Base-by-base conservation (phyloP, 345 rosid species). In the Rhizophora mangle region DNA sequence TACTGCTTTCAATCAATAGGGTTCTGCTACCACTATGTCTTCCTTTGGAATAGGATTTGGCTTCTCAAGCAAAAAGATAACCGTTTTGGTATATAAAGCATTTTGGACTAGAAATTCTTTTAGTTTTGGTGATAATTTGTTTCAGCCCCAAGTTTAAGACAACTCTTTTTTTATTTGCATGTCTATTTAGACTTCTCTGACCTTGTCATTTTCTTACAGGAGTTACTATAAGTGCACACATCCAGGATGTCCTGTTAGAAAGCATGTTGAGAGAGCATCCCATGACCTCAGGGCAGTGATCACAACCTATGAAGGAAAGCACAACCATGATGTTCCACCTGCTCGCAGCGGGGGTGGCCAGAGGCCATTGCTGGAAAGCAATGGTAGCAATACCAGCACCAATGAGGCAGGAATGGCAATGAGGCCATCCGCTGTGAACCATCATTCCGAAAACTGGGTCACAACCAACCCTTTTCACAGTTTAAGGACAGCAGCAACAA, bases 291-390 rank as follows among this genome's bases (percentile, higher is more conserved):
- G 91, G 74, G 82, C 96, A 54, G 98, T 93, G 77, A 89, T 93
- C 82, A 93, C 98, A 34, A 93, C 96, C 72, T 93, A 93, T 13
- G 96, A 93, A 59, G 98, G 97, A 32, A 93, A 93, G 71, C 98
- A 93, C 74, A 88, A 86, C 82, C 98, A 93, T 76, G 91, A 89
- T 39, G 88, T 89, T 59, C 98, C 97, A 0, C 91, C 91, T 0
- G 86, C 89, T 74, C 96, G 93, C 0, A 94, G 96, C 51, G 80
- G 88, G 43, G 85, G 87, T 70, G 67, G 74, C 80, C 80, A 79
- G 37, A 78, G 87, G 72, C 34, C 82, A 52, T 24, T 77, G 72
- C 78, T 68, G 0, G 82, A 72, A 55, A 72, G 65, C 69, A 27
- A 62, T 66, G 68, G 64, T 56, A 43, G 26, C 56, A 54, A 37